Conservation (phyloP, 164 flowering plant species). For the Nymphaea colorata region DNA sequence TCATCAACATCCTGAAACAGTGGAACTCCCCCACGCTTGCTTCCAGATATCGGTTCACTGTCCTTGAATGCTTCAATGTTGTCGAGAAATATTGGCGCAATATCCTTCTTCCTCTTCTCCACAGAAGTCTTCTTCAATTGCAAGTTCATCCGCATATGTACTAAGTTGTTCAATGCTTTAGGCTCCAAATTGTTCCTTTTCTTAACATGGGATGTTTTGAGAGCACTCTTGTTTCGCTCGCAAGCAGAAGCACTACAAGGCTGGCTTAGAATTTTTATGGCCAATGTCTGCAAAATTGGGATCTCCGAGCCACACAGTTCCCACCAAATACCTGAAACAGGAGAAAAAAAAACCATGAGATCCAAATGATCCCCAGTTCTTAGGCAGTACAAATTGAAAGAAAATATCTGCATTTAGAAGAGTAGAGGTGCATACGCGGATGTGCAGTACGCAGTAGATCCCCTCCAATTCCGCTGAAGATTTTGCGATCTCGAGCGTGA, state of each 20-base stretch:
- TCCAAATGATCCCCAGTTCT: neutral
- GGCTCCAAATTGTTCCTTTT: neutral
- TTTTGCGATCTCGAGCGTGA: neutral
- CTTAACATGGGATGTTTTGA: neutral
- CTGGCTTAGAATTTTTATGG: slow-evolving; percentile 1
- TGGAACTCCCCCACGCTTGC: neutral
- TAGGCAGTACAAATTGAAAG: neutral
- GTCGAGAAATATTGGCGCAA: neutral
- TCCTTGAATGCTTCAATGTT: neutral
- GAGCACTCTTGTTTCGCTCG: neutral
- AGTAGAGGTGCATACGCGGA: neutral
- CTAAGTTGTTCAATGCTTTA: neutral
- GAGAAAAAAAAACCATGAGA: neutral
- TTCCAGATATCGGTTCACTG: neutral
- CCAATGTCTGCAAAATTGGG: neutral
- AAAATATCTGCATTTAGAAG: neutral
- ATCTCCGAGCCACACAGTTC: slow-evolving; percentile 1
- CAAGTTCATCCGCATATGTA: neutral
- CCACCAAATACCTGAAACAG: slow-evolving; percentile 3
- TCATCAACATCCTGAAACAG: neutral
- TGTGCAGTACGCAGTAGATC: neutral
- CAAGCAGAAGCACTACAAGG: slow-evolving; percentile 3
- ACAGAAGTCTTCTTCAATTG: neutral
- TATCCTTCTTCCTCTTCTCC: neutral
- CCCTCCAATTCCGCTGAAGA: neutral